Evolutionary conservation across 2,329 filamentous ascomycete species (phyloP), one percentile per base, ranked within the genome.

Genomic region (Trichoderma semiorbis): DNA sequence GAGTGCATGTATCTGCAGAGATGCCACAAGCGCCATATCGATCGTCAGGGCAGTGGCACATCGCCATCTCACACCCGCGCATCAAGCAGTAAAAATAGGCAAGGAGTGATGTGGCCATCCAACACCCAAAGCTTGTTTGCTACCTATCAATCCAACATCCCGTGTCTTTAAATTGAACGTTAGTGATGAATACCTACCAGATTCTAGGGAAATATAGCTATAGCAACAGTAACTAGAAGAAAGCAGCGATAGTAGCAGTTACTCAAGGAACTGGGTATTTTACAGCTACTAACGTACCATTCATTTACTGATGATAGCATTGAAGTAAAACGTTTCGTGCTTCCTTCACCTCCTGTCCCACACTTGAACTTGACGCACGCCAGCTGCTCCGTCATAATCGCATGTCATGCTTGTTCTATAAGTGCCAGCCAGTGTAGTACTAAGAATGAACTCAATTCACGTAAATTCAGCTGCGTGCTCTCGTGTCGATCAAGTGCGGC

Each of bases 21-120:
- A 39, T 12, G 14, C 47, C 57, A 10, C 57, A 53, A 36, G 39
- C 30, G 64, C 67, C 26, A 36, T 57, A n/a, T 36, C 39, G 21
- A 69, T 69, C 28, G 50, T 28, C 57, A 53, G 39, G 16, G 57
- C 21, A 30, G 39, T 28, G 43, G 39, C 26, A 69, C 43, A 69
- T 69, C 36, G 39, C 67, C 67, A 69, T 36, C 67, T 53, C 43
- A 69, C 21, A 50, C 28, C 26, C n/a, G 34, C 39, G 67, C 26
- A 69, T 53, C 39, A 61, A 28, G 14, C 32, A 16, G 32, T 34
- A 62, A 36, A 7, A 61, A 61, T 8, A 12, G 26, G 55, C 3
- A 43, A 43, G 39, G 39, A n/a, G 39, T 43, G 30, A 32, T 32
- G 30, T 32, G 7, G 39, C 39, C 39, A 43, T 43, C 7, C 39